Evolutionary conservation across 495 filamentous ascomycete genomes (phyloP), one percentile per base, ranked within the genome.

Genomic region (Tuber borchii): DNA sequence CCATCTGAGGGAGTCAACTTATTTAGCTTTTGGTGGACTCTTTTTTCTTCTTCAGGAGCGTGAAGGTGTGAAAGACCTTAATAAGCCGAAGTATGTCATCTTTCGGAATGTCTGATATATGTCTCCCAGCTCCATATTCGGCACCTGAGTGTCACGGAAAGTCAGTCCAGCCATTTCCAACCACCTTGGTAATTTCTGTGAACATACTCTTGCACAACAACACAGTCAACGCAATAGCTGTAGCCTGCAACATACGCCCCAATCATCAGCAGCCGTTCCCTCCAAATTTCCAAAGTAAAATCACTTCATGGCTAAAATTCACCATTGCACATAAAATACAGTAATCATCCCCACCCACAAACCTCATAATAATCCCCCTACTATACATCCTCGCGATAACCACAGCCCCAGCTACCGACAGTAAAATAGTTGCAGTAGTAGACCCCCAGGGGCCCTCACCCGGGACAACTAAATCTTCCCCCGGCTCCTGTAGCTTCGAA

Each of bases 261-360:
- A 65, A 65, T 31, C 16, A 65, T 65, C 56, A 65, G 56, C 26
- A 31, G 56, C 12, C 14, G 56, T 26, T 31, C 56, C 56, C 31
- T 65, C 26, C 12, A 65, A 34, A 65, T 65, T 65, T n/a, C 26
- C 26, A 65, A 65, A 22, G n/a, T 44, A 65, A 70, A 70, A 70
- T 26, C 7, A 70, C 2, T 46, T 26, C 12, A 17, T 46, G 26
- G 42, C n/a, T 22, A 26, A 40, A 68, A 69, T 68, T 39, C 42
- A 74, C 73, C 61, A 48, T 74, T 43, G 73, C 73, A 71, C 10
- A 39, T 37, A 74, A 71, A 26, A 74, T 74, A 42, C 46, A 74
- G 43, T 70, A 74, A 74, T 74, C 73, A 26, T 74, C 73, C 51
- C 40, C 56, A 8, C 73, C 73, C n/a, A 74, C n/a, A 56, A 74